Evolutionary conservation across 495 filamentous ascomycete genomes (phyloP), one percentile per base, ranked within the genome.

Genomic region (Aspergillus taichungensis): DNA sequence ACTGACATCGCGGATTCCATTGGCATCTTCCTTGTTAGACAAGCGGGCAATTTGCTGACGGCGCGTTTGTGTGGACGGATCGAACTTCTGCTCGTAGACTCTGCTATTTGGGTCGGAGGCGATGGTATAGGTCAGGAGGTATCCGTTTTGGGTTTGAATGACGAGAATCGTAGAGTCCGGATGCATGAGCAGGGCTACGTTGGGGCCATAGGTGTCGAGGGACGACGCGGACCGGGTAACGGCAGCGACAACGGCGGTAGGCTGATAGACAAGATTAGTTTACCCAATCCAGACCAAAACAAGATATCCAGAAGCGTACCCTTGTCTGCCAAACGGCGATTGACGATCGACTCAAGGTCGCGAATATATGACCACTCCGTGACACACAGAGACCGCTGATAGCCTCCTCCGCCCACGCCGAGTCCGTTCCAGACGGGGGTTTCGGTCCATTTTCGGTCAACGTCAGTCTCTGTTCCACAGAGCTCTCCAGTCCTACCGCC

Each of bases 251-350:
- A 95, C 83, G 31, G 85, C 89, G 41, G 86, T 89, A 43, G 94
- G 94, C 89, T 96, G 64, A 37, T 42, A 34, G 13, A 24, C 4
- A 24, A 24, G 18, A 52, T 46, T 37, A 49, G 60, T 70, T 50
- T 71, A 56, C 49, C 56, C 54, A 43, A 59, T 49, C 36, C 28
- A 13, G 5, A 13, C 34, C 37, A 27, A 32, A n/a, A 39, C 42
- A 35, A n/a, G 61, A 35, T 34, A 30, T 42, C 11, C 12, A 24
- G 44, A 11, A 41, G 56, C 74, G 47, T 77, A 90, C 90, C 74
- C 87, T 89, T 43, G 86, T 91, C 66, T 99, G 94, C 94, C 94
- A 99, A 45, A 97, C 75, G 12, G 82, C 87, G 56, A 97, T 75
- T 5, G 83, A 83, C 6, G 83, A 83, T 5, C 75, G 64, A 1